These are phyloP conservation scores for Saccharomycopsis amapae DNA, from an alignment of 805 yeast species.

Conservation along the genomic window DNA sequence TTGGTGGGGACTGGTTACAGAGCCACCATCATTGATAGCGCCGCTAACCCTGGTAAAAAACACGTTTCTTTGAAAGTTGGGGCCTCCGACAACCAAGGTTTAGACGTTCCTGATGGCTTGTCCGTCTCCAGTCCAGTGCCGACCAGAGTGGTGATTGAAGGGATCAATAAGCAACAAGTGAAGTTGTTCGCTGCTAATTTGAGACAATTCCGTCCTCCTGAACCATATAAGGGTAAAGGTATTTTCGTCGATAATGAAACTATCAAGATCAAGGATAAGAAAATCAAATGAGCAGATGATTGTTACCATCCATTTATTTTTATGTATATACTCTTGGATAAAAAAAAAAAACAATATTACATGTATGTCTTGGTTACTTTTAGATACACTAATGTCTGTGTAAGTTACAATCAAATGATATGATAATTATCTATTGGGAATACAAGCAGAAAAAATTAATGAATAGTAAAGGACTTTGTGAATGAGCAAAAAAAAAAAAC, in stretches of 20 bases:
- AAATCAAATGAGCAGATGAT: slow-evolving; percentile 58
- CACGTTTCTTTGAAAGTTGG: slow-evolving; percentile 80
- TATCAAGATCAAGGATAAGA: slow-evolving; percentile 82
- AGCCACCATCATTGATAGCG: slow-evolving; percentile 60
- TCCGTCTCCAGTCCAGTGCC: slow-evolving; percentile 76
- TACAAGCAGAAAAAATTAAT: too few relatives aligned
- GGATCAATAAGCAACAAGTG: slow-evolving; percentile 81
- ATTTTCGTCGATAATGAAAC: slow-evolving; percentile 88
- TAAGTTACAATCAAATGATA: too few relatives aligned
- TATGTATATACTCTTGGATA: too few relatives aligned
- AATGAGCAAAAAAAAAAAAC: background rate
- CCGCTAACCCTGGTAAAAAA: slow-evolving; percentile 31
- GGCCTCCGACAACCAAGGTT: slow-evolving; percentile 70
- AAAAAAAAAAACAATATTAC: too few relatives aligned
- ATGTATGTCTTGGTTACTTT: too few relatives aligned
- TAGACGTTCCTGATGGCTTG: slow-evolving; percentile 70
- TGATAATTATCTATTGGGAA: too few relatives aligned
- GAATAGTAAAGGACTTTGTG: too few relatives aligned
- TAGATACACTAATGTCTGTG: too few relatives aligned
- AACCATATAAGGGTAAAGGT: slow-evolving; percentile 98
- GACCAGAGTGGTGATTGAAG: slow-evolving; percentile 78
- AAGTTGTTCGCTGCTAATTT: slow-evolving; percentile 82
- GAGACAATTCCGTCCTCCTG: slow-evolving; percentile 88
- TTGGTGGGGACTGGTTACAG: slow-evolving; percentile 97
- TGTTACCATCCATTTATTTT: background rate